phyloP scores from a whole-genome alignment of 148 eudicot genomes.

The Fallopia convolvulus region DNA sequence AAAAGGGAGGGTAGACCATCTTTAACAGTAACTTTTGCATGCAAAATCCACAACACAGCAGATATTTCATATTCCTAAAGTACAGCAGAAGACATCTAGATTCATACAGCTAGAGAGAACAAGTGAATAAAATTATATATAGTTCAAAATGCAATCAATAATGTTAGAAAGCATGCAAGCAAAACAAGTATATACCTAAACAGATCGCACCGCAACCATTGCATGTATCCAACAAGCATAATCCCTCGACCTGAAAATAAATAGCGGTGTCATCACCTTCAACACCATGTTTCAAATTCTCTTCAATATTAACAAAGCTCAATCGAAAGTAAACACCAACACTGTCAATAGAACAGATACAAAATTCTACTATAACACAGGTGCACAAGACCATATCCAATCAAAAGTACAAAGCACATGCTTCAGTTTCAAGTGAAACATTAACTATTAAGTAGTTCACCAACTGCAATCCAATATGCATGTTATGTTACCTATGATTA shows the following conservation, averaged over 20 bases:
- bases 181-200: background rate
- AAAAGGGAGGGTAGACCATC: background rate
- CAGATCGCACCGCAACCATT: conserved; percentile 11
- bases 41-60: background rate
- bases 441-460: background rate
- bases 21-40: background rate
- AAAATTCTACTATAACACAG: background rate
- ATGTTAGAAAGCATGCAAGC: background rate
- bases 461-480: background rate
- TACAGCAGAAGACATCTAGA: background rate
- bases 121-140: background rate
- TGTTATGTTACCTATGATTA: background rate
- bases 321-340: background rate
- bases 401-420: background rate
- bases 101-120: background rate
- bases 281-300: background rate
- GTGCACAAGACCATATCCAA: background rate
- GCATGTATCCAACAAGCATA: conserved; percentile 14
- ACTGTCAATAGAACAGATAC: background rate
- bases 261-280: background rate
- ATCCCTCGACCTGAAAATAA: conserved; percentile 14
- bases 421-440: background rate
- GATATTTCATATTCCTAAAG: background rate
- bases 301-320: background rate
- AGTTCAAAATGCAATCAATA: background rate